phyloP scores from a whole-genome alignment of 441 rosid genomes.

The Croton setiger region DNA sequence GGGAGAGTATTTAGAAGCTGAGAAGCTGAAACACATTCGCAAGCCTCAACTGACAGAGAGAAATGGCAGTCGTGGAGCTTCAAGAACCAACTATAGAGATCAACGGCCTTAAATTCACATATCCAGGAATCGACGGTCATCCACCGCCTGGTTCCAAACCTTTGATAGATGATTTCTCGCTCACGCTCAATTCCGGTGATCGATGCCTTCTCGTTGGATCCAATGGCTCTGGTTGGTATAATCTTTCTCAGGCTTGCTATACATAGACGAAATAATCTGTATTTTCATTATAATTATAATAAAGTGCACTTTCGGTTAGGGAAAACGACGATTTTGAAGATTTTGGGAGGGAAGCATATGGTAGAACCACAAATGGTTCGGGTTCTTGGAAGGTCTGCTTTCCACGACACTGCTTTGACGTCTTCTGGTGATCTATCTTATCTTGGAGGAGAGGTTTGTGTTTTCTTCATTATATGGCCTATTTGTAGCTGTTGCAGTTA shows the following conservation, averaged over 20 bases:
- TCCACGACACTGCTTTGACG: constrained; percentile 77
- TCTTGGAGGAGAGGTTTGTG: constrained; percentile 85
- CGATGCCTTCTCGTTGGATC: constrained; percentile 96
- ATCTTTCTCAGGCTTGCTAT: background rate
- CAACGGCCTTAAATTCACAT: constrained; percentile 73
- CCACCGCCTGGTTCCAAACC: constrained; percentile 87
- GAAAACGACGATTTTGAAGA: constrained; percentile 89
- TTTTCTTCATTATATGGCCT: background rate
- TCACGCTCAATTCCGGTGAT: constrained; percentile 55
- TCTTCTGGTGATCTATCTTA: constrained; percentile 85
- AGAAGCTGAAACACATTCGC: background rate
- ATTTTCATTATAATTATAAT: background rate
- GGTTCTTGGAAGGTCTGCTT: constrained; percentile 77
- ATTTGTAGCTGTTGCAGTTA: too few relatives aligned
- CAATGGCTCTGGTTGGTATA: constrained; percentile 77
- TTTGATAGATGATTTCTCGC: constrained; percentile 61
- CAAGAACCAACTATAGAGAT: constrained; percentile 51
- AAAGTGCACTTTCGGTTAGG: constrained; percentile 33
- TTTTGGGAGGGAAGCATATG: constrained; percentile 94
- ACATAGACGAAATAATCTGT: background rate
- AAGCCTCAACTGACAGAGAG: background rate
- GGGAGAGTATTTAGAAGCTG: background rate
- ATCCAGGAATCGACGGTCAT: constrained; percentile 92
- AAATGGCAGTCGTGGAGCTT: constrained; percentile 38
- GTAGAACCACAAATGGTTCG: constrained; percentile 93